These are phyloP conservation scores for Backusella australiensis DNA, from an alignment of 192 early-diverging fungal genomes.

Conservation along the genomic window DNA sequence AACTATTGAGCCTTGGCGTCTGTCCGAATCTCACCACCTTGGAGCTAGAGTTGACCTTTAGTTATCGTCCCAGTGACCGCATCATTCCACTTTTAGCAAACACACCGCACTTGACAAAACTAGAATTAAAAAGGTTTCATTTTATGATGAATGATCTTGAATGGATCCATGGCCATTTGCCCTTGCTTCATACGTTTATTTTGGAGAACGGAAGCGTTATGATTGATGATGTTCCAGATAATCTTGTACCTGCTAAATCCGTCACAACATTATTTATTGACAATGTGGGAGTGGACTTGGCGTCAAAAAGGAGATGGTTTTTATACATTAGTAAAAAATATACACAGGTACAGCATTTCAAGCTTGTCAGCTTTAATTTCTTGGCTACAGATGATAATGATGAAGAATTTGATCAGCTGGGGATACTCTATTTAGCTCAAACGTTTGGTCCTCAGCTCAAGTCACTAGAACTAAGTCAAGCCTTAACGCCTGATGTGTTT, in stretches of 20 bases:
- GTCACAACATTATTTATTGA: background rate
- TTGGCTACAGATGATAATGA: background rate
- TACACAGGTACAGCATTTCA: background rate
- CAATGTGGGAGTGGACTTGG: background rate
- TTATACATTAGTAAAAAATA: background rate
- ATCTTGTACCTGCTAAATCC: background rate
- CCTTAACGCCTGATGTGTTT: background rate
- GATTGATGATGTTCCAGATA: background rate
- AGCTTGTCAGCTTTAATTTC: background rate
- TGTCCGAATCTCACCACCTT: background rate
- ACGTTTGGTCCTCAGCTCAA: background rate
- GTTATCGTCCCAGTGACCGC: background rate
- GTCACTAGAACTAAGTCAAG: background rate
- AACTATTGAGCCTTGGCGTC: background rate
- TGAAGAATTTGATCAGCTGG: background rate
- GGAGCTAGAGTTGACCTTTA: background rate
- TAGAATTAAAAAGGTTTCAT: background rate
- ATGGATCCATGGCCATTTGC: background rate
- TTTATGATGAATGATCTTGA: background rate
- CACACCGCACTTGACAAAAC: background rate
- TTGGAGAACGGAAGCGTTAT: background rate
- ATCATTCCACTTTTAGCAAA: background rate
- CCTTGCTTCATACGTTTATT: background rate
- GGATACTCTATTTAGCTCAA: background rate
- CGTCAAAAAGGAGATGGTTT: background rate